Percentiles rank a stretch among this genome's conserved stretches.
Conservation (phyloP, 2,329 filamentous ascomycete genomes). For the Neonectria coccinea region DNA sequence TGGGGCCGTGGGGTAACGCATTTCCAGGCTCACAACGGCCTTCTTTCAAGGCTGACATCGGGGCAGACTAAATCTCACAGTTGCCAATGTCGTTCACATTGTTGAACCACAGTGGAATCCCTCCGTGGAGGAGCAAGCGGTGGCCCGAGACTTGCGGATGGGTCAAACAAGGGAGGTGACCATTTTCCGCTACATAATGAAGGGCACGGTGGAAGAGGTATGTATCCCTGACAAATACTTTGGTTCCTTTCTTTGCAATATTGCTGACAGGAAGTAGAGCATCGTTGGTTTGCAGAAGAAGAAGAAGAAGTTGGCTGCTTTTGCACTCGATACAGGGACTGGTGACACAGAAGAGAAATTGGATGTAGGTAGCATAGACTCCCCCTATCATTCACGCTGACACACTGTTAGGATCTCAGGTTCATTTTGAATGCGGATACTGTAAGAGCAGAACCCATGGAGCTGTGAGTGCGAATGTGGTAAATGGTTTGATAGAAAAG, state of each 20-base stretch:
- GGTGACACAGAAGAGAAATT: constrained; percentile 18
- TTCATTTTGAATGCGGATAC: too few species aligned
- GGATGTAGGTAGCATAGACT: background rate
- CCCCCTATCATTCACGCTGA: too few species aligned
- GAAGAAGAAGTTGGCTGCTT: too few species aligned
- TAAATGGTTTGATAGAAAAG: background rate
- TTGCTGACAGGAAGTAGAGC: too few species aligned
- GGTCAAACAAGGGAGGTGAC: constrained; percentile 24
- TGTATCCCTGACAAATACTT: too few species aligned
- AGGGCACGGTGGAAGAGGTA: constrained; percentile 25
- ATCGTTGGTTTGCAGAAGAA: too few species aligned
- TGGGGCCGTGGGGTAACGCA: constrained; percentile 23
- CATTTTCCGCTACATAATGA: constrained; percentile 29
- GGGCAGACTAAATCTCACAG: constrained; percentile 17
- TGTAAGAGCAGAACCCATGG: too few species aligned
- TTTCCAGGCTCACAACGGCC: too few species aligned
- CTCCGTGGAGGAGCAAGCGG: constrained; percentile 24
- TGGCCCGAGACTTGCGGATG: constrained; percentile 22
- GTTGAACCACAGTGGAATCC: constrained; percentile 35
- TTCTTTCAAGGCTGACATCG: too few species aligned
- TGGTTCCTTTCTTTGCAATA: too few species aligned
- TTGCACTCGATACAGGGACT: background rate
- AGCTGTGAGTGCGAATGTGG: too few species aligned
- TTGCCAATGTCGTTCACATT: constrained; percentile 21
- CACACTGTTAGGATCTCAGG: too few species aligned